phyloP scores from a whole-genome alignment of 148 eudicot species.

The Hydrangea macrophylla region DNA sequence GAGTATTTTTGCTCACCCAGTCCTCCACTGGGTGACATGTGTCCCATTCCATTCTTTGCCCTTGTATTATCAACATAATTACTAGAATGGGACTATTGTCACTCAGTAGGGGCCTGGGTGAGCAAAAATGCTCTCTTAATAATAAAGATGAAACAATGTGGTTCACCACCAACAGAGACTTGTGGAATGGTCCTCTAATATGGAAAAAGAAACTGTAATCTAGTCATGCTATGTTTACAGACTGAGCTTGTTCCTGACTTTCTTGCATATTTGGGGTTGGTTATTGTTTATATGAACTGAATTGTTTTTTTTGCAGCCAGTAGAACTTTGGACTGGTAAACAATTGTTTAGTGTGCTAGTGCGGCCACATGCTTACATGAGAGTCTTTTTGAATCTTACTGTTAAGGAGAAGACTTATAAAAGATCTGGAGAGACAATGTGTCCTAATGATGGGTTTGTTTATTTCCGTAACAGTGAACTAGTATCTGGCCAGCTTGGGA shows the following conservation, averaged over 20 bases:
- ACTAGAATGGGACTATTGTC: too few relatives aligned
- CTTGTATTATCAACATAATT: too few relatives aligned
- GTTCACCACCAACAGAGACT: too few relatives aligned
- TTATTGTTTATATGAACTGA: constrained; percentile 1
- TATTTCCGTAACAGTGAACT: constrained; percentile 93
- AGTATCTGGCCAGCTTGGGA: constrained; percentile 89
- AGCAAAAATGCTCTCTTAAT: too few relatives aligned
- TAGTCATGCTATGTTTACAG: neutral
- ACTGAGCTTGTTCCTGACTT: neutral
- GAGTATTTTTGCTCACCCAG: too few relatives aligned
- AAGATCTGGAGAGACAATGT: constrained; percentile 59
- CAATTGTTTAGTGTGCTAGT: constrained; percentile 79
- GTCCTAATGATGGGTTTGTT: constrained; percentile 82
- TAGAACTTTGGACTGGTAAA: constrained; percentile 98
- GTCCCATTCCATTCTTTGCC: too few relatives aligned
- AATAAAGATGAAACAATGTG: too few relatives aligned
- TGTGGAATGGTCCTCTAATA: too few relatives aligned
- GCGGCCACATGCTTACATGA: constrained; percentile 78
- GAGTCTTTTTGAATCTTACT: constrained; percentile 83
- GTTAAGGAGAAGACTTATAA: constrained; percentile 68
- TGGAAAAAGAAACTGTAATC: neutral
- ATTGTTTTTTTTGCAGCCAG: constrained; percentile 61
- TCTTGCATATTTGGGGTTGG: neutral
- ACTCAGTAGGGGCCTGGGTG: too few relatives aligned
- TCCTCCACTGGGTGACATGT: too few relatives aligned